A percentile compares a stretch with the other conserved stretches of the same genome.
phyloP scores from a whole-genome alignment of 2,329 filamentous ascomycete species.

The Microdochium nivale region DNA sequence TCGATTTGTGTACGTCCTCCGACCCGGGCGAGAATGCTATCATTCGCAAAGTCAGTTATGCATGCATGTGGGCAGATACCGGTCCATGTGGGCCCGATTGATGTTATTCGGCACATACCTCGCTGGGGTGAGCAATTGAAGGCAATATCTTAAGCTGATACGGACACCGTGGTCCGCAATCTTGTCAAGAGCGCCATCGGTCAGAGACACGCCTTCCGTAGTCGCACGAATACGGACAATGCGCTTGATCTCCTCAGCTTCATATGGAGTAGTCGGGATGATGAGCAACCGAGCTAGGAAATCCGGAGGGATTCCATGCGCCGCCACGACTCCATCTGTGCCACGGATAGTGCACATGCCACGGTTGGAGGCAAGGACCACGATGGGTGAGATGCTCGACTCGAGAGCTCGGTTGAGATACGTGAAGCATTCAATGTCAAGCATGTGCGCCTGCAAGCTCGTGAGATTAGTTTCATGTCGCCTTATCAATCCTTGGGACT shows the following conservation, averaged over 20 bases:
- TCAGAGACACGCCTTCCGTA: slow-evolving; percentile 72
- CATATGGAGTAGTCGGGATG: slow-evolving; percentile 87
- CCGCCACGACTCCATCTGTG: slow-evolving; percentile 70
- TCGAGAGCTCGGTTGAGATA: slow-evolving; percentile 98
- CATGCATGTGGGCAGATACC: slow-evolving; percentile 16
- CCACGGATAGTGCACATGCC: slow-evolving; percentile 90
- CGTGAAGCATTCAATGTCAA: slow-evolving; percentile 98
- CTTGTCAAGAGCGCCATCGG: slow-evolving; percentile 77
- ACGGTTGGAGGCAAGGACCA: slow-evolving; percentile 94
- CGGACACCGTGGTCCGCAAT: slow-evolving; percentile 79
- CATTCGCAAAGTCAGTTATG: slow-evolving; percentile 13
- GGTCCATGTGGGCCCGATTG: too few species aligned
- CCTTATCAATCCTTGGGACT: not conserved
- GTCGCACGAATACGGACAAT: slow-evolving; percentile 81
- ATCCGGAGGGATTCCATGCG: slow-evolving; percentile 90
- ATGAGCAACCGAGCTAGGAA: slow-evolving; percentile 91
- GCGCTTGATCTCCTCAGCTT: slow-evolving; percentile 79
- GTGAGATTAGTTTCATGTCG: not conserved
- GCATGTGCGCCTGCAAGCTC: slow-evolving; percentile 78
- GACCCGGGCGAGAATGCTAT: slow-evolving; percentile 78
- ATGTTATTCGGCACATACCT: slow-evolving; percentile 38
- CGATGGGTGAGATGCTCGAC: slow-evolving; percentile 88
- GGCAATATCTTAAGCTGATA: slow-evolving; percentile 84
- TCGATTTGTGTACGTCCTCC: slow-evolving; percentile 72
- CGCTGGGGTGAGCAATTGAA: slow-evolving; percentile 83